Base-by-base conservation (phyloP, 169 alveolate genomes). In the Babesia ovis region DNA sequence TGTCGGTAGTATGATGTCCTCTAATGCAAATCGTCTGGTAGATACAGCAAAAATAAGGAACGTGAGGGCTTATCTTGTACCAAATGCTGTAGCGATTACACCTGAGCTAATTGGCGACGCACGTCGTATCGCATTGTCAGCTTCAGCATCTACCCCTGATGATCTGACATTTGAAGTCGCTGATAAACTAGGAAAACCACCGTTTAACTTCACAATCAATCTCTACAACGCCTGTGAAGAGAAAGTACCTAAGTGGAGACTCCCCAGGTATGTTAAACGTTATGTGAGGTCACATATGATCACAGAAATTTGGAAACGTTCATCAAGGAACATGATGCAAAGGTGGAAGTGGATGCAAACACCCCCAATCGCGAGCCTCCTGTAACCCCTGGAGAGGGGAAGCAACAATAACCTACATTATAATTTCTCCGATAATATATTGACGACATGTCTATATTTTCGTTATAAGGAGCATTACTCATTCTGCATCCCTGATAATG, bases 91-190 rank as follows among this genome's bases (percentile, higher is more conserved):
- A 16, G 93, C 88, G 29, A 56, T 91, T 1, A 79, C 90, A 35
- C 80, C 70, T 22, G 82, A 83, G 37, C 34, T 83, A 61, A 83
- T 91, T 20, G 77, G 75, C 0, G 79, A 85, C 37, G 92, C 87
- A 5, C 56, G 39, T 18, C 83, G 61, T 18, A 68, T 91, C 12
- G 91, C 91, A 18, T 56, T 91, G 23, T 80, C 95, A 20, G 73
- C 95, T 4, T 89, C 94, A 4, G 95, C 95, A 1, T 89, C 94
- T 5, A 91, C 95, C 0, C 95, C 95, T 6, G 95, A 91, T 32
- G 91, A 81, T 34, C 58, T 85, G 18, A 89, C 94, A 3, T 66
- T 54, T 14, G 83, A 69, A 31, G 91, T 91, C 8, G 87, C 84
- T 3, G 54, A 69, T 0, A 72, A 59, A 23, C 55, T 89, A 27